phyloP scores from a whole-genome alignment of 2,329 filamentous ascomycete genomes.

The Ophiocordyceps camponoti-saundersi region DNA sequence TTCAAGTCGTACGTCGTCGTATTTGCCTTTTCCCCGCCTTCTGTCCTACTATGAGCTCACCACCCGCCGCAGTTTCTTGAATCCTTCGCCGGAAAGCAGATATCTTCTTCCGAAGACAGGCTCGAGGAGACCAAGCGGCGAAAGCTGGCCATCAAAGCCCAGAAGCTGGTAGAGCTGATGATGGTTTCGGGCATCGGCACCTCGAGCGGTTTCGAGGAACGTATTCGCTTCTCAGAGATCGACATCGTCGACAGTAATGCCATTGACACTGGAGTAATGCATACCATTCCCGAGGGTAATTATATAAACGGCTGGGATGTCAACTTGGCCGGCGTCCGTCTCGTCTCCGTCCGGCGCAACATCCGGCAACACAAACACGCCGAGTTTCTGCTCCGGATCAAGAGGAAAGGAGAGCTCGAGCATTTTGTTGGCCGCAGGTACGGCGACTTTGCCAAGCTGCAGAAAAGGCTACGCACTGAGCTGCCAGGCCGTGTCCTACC shows the following conservation, averaged over 20 bases:
- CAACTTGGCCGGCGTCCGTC: constrained; percentile 79
- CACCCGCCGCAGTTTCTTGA: constrained; percentile 57
- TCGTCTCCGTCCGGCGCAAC: constrained; percentile 66
- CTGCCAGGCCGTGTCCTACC: constrained; percentile 82
- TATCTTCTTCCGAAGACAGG: constrained; percentile 90
- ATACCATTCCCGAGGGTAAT: constrained; percentile 80
- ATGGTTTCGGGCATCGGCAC: constrained; percentile 97
- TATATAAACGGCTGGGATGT: constrained; percentile 93
- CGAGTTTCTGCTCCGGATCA: constrained; percentile 80
- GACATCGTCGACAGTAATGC: constrained; percentile 90
- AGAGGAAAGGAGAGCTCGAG: constrained; percentile 57
- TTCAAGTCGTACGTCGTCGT: constrained; percentile 59
- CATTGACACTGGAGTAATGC: constrained; percentile 75
- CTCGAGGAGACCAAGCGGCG: constrained; percentile 89
- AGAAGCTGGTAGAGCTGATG: constrained; percentile 96
- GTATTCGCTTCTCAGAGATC: constrained; percentile 90
- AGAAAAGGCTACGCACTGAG: constrained; percentile 66
- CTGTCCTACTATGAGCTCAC: not conserved
- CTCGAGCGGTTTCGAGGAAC: constrained; percentile 91
- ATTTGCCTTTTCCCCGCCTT: not conserved
- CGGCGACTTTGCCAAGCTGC: constrained; percentile 68
- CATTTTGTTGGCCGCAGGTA: constrained; percentile 73
- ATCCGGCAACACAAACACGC: constrained; percentile 85
- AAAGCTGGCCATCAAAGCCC: constrained; percentile 81
- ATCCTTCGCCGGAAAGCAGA: constrained; percentile 92